phyloP scores from a whole-genome alignment of 1,284 basidiomycete genomes.

The Boletus mariae region DNA sequence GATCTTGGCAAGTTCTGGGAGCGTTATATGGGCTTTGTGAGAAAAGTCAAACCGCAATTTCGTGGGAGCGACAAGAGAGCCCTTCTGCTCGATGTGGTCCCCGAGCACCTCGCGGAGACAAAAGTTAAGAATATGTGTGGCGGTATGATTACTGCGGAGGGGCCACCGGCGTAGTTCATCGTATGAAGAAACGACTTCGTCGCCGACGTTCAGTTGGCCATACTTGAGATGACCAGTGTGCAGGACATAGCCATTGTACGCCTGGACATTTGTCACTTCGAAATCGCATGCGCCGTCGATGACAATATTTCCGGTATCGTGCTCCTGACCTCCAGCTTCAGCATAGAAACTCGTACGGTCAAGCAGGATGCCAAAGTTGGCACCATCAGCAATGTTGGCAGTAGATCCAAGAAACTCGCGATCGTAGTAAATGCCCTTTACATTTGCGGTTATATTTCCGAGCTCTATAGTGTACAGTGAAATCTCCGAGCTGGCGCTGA shows the following conservation, averaged over 20 bases:
- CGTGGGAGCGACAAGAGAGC: constrained; percentile 92
- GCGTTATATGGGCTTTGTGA: constrained; percentile 83
- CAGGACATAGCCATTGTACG: constrained; percentile 81
- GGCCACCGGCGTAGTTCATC: constrained; percentile 94
- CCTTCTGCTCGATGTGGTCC: constrained; percentile 97
- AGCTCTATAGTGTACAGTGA: constrained; percentile 43
- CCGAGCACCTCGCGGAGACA: constrained; percentile 90
- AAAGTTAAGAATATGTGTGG: constrained; percentile 97
- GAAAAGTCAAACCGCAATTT: constrained; percentile 99
- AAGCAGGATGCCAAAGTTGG: constrained; percentile 83
- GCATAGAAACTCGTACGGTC: constrained; percentile 98
- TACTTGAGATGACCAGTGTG: constrained; percentile 88
- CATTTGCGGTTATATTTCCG: constrained; percentile 71
- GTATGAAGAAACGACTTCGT: constrained; percentile 70
- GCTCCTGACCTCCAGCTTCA: constrained; percentile 96
- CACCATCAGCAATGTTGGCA: constrained; percentile 55
- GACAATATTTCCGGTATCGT: constrained; percentile 92
- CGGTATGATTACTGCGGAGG: constrained; percentile 96
- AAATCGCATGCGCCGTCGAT: constrained; percentile 93
- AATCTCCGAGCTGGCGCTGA: not conserved
- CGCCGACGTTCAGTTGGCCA: constrained; percentile 63
- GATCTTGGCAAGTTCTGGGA: constrained; percentile 78
- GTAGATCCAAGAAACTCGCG: constrained; percentile 78
- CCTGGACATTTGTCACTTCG: constrained; percentile 90
- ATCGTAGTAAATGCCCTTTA: constrained; percentile 87